A percentile compares a stretch with the other conserved stretches of the same genome.
phyloP scores from a whole-genome alignment of 2,329 filamentous ascomycete genomes.

The Fusarium palustre region DNA sequence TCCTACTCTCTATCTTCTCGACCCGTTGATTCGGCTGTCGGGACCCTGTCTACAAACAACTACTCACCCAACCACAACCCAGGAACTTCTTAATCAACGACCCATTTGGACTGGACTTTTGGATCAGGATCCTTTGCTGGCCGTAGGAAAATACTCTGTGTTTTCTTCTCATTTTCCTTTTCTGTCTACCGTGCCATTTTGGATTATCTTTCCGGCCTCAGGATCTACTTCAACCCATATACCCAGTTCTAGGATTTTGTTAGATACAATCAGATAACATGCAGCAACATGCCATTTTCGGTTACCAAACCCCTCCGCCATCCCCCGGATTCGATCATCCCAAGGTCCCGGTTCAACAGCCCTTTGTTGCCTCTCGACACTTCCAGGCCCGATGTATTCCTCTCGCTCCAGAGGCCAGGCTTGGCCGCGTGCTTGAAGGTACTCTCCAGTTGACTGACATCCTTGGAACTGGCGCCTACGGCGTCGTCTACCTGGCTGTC shows the following conservation, averaged over 20 bases:
- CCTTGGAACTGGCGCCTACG: constrained; percentile 93
- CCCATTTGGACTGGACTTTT: constrained; percentile 47
- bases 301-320: constrained; percentile 69
- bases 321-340: constrained; percentile 66
- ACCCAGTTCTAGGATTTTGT: constrained; percentile 41
- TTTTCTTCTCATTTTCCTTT: constrained; percentile 44
- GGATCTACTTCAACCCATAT: constrained; percentile 35
- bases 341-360: constrained; percentile 59
- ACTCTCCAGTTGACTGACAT: constrained; percentile 86
- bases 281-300: constrained; percentile 69
- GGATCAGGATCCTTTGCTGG: constrained; percentile 46
- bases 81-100: constrained; percentile 38
- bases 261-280: constrained; percentile 60
- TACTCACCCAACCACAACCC: constrained; percentile 39
- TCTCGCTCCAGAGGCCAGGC: constrained; percentile 80
- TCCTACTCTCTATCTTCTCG: constrained; percentile 48
- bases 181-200: constrained; percentile 43
- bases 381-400: constrained; percentile 64
- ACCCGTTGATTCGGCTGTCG: constrained; percentile 65
- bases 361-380: constrained; percentile 52
- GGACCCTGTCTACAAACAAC: constrained; percentile 37
- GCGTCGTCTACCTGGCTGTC: constrained; percentile 91
- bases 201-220: constrained; percentile 38
- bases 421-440: constrained; percentile 86
- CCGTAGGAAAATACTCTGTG: constrained; percentile 44